Evolutionary conservation across 1,284 basidiomycete species (phyloP).

Genomic region (Ustilago trichophora): DNA sequence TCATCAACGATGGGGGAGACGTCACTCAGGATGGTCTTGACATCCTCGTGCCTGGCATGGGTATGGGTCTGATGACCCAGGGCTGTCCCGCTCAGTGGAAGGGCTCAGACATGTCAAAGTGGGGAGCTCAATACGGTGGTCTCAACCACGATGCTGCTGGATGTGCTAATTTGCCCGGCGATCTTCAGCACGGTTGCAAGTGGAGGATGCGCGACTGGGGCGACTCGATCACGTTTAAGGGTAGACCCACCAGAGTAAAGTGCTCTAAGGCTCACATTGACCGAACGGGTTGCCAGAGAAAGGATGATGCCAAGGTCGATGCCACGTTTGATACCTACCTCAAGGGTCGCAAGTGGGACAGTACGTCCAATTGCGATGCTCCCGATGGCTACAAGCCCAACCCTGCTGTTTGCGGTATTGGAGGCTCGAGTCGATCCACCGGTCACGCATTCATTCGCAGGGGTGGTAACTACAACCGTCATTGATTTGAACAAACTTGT

Average conservation of each 20-base stretch:
- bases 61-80: conserved; percentile 15
- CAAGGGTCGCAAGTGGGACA: too few relatives aligned
- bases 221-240: conserved; percentile 16
- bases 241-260: conserved; percentile 15
- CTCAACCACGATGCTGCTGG: conserved; percentile 21
- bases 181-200: conserved; percentile 31
- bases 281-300: conserved; percentile 36
- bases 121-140: conserved; percentile 39
- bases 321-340: neutral
- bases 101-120: conserved; percentile 15
- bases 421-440: conserved; percentile 3
- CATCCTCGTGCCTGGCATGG: conserved; percentile 44
- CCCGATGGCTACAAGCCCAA: conserved; percentile 29
- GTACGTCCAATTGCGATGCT: conserved; percentile 10
- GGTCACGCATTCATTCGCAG: neutral
- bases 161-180: conserved; percentile 23
- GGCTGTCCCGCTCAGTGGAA: conserved; percentile 34
- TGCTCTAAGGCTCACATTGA: conserved; percentile 45
- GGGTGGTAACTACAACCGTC: neutral
- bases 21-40: conserved; percentile 21
- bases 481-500: too few relatives aligned
- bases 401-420: conserved; percentile 22
- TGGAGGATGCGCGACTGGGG: conserved; percentile 42
- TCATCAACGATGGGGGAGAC: conserved; percentile 37
- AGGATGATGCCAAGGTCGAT: conserved; percentile 14